Evolutionary conservation across 805 yeast genomes (phyloP).

Genomic region (Candida berthetii): DNA sequence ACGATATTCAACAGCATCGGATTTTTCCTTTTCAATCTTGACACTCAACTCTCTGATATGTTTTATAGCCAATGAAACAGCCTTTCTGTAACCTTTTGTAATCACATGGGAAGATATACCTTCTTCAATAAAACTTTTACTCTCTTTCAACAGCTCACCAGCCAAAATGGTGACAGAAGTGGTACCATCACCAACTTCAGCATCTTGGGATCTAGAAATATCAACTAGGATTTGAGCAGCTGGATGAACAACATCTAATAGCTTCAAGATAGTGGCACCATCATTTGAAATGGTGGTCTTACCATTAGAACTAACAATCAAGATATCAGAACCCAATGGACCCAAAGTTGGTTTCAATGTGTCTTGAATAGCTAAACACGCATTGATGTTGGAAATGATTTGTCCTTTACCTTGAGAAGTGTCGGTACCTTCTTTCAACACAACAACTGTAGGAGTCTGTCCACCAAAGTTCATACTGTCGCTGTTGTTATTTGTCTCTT

Average conservation of each 20-base stretch:
- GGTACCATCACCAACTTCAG: conserved; percentile 98
- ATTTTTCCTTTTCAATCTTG: conserved; percentile 48
- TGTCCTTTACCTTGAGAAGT: conserved; percentile 96
- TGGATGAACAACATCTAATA: conserved; percentile 94
- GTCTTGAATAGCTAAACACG: conserved; percentile 95
- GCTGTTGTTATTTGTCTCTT: not conserved
- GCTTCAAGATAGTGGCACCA: conserved; percentile 92
- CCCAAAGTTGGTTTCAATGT: conserved; percentile 93
- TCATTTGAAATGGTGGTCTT: conserved; percentile 95
- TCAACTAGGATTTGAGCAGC: conserved; percentile 96
- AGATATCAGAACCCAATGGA: conserved; percentile 93
- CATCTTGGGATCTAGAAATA: conserved; percentile 93
- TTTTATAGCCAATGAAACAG: conserved; percentile 69
- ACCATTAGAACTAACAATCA: conserved; percentile 78
- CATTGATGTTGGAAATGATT: conserved; percentile 90
- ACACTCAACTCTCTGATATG: conserved; percentile 72
- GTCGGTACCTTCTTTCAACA: conserved; percentile 96
- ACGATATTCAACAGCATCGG: conserved; percentile 48
- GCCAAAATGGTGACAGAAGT: conserved; percentile 93
- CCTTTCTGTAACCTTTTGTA: conserved; percentile 80
- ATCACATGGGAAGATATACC: conserved; percentile 91
- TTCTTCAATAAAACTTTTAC: conserved; percentile 88
- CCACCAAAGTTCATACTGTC: conserved; percentile 82
- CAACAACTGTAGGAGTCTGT: conserved; percentile 97
- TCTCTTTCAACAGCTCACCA: conserved; percentile 90